phyloP scores from a whole-genome alignment of 257 asterid genomes.

The Capsicum chinense region DNA sequence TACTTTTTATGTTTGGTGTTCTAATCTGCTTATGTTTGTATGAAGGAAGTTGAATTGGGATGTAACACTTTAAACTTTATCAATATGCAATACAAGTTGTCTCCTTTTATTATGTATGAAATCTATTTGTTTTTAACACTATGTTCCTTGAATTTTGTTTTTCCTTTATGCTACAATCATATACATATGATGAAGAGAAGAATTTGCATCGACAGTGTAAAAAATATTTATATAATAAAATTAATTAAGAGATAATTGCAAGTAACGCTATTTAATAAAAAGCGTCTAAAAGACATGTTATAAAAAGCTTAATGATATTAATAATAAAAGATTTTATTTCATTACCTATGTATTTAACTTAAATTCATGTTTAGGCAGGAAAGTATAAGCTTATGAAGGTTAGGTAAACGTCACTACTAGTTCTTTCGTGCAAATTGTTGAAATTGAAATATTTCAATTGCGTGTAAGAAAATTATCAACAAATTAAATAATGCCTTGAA shows the following conservation, averaged over 20 bases:
- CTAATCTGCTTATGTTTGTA: slow-evolving; percentile 10
- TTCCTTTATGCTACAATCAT: background rate
- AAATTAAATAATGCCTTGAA: background rate
- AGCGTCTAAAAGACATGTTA: background rate
- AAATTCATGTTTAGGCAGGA: background rate
- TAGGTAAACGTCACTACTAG: background rate
- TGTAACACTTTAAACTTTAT: background rate
- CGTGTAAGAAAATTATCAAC: background rate
- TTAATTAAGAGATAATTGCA: background rate
- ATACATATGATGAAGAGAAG: background rate
- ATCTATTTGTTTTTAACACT: background rate
- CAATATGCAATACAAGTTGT: background rate
- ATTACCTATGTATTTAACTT: background rate
- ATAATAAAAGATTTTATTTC: background rate
- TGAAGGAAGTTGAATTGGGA: slow-evolving; percentile 14
- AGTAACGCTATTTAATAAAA: background rate
- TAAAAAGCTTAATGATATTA: background rate
- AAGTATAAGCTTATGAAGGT: background rate
- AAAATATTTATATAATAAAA: background rate
- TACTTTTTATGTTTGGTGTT: slow-evolving; percentile 1
- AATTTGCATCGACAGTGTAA: background rate
- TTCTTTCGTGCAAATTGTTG: background rate
- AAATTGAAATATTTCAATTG: background rate
- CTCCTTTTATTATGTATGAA: background rate
- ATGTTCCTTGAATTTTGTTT: background rate